Evolutionary conservation across 768 basidiomycete genomes (phyloP).

Genomic region (Boletus subcaerulescens): DNA sequence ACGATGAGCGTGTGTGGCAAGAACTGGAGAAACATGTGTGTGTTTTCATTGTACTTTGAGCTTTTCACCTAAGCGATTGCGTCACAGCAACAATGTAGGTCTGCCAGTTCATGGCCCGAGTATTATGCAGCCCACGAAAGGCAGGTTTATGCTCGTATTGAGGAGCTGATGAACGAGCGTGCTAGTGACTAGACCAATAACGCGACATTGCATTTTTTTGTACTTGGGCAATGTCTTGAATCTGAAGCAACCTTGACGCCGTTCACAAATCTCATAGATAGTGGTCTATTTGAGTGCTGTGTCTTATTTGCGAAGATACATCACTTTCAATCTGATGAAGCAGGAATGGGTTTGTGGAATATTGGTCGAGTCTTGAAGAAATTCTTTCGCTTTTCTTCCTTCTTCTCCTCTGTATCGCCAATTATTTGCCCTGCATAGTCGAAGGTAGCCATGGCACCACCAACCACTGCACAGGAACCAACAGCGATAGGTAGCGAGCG

Average conservation of each 20-base stretch:
- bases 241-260: background rate
- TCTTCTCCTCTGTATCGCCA: conserved; percentile 42
- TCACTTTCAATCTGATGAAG: conserved; percentile 15
- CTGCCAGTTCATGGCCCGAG: conserved; percentile 45
- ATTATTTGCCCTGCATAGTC: conserved; percentile 71
- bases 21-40: conserved; percentile 46
- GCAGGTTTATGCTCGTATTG: conserved; percentile 42
- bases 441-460: conserved; percentile 76
- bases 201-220: background rate
- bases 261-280: background rate
- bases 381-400: conserved; percentile 68
- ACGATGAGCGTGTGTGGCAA: conserved; percentile 52
- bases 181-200: conserved; percentile 5
- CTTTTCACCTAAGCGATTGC: background rate
- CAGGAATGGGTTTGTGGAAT: conserved; percentile 27
- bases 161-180: conserved; percentile 26
- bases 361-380: conserved; percentile 78
- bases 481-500: conserved; percentile 82
- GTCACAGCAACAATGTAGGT: conserved; percentile 39
- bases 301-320: conserved; percentile 7
- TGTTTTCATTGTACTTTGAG: background rate
- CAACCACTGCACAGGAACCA: conserved; percentile 74
- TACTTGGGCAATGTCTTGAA: conserved; percentile 2
- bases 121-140: conserved; percentile 47
- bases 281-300: conserved; percentile 14